Percentiles rank a stretch among this genome's conserved stretches.
phyloP scores from a whole-genome alignment of 2,329 filamentous ascomycete species.

The Aspergillus intermedius region DNA sequence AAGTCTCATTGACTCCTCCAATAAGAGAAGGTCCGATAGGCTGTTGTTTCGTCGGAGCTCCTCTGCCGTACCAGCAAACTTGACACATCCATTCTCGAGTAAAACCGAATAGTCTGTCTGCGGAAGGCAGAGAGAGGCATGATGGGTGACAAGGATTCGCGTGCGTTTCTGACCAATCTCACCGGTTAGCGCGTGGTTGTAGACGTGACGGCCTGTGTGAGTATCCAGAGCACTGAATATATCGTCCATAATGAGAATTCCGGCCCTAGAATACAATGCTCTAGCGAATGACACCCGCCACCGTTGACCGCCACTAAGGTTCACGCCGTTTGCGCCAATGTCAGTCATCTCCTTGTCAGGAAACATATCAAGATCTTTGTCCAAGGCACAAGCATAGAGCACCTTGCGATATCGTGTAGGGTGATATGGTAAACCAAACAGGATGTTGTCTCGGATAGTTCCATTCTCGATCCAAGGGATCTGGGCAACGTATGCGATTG shows the following conservation, averaged over 20 bases:
- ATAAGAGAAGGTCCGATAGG: conserved; percentile 36
- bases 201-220: conserved; percentile 72
- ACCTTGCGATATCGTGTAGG: conserved; percentile 64
- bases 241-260: conserved; percentile 72
- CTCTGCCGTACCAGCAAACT: conserved; percentile 58
- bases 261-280: conserved; percentile 71
- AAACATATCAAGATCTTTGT: conserved; percentile 70
- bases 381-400: conserved; percentile 64
- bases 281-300: conserved; percentile 76
- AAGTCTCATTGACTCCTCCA: background rate
- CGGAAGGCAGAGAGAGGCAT: conserved; percentile 64
- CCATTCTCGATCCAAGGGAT: conserved; percentile 84
- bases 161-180: conserved; percentile 64
- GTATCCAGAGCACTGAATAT: conserved; percentile 78
- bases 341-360: conserved; percentile 71
- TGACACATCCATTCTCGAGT: conserved; percentile 61
- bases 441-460: conserved; percentile 68
- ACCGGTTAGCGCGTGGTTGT: conserved; percentile 67
- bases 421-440: conserved; percentile 67
- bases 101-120: conserved; percentile 69
- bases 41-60: conserved; percentile 45
- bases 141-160: conserved; percentile 73
- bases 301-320: conserved; percentile 75
- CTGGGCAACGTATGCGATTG: conserved; percentile 69
- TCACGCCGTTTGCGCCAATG: conserved; percentile 78